Conservation (phyloP, 768 basidiomycete genomes). For the Lactarius deliciosus region DNA sequence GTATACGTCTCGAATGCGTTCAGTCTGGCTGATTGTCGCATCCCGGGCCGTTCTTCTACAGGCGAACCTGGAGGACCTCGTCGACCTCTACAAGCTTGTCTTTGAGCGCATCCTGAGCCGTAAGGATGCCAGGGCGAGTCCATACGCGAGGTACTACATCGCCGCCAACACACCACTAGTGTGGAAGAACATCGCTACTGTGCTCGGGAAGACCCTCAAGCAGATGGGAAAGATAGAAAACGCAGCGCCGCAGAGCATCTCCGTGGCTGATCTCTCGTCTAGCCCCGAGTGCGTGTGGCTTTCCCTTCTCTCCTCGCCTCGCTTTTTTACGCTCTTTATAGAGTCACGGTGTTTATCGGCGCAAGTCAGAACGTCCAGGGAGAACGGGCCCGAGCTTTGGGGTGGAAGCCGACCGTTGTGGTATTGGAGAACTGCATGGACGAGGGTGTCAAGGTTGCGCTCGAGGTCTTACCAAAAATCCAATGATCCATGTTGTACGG, state of each 20-base stretch:
- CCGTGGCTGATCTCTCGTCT: background rate
- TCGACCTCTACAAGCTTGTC: background rate
- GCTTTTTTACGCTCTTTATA: background rate
- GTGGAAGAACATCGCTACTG: background rate
- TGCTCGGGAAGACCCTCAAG: background rate
- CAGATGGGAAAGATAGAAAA: background rate
- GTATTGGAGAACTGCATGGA: background rate
- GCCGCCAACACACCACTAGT: background rate
- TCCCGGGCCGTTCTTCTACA: background rate
- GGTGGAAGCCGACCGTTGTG: conserved; percentile 9
- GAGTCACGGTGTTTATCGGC: background rate
- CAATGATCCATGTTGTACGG: background rate
- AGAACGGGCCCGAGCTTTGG: background rate
- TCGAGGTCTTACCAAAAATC: background rate
- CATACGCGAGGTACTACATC: conserved; percentile 3
- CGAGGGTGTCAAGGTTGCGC: background rate
- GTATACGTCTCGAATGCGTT: background rate
- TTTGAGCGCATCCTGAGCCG: background rate
- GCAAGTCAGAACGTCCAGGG: conserved; percentile 10
- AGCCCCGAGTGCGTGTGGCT: background rate
- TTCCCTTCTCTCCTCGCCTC: background rate
- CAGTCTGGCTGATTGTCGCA: background rate
- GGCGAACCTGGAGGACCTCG: background rate
- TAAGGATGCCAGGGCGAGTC: background rate
- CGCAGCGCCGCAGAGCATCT: background rate